phyloP scores from a whole-genome alignment of 768 basidiomycete genomes.

The Pleurotus citrinopileatus region DNA sequence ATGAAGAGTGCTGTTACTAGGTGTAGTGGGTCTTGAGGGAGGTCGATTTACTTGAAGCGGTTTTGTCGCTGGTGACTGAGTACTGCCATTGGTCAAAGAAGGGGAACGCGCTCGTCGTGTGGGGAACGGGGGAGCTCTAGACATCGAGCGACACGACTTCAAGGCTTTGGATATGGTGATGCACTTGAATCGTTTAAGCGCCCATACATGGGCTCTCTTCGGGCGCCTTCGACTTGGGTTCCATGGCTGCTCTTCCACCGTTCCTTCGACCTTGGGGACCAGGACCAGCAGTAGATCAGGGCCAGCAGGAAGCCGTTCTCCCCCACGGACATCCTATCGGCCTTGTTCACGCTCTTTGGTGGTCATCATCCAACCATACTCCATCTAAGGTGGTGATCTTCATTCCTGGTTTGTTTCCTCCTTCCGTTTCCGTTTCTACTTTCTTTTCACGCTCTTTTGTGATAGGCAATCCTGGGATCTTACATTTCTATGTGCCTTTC shows the following conservation, averaged over 20 bases:
- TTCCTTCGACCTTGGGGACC: conserved; percentile 24
- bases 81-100: conserved; percentile 38
- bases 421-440: too few relatives aligned
- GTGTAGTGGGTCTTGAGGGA: conserved; percentile 51
- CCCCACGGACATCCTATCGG: conserved; percentile 35
- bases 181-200: neutral
- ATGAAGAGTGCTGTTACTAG: conserved; percentile 36
- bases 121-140: conserved; percentile 56
- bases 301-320: conserved; percentile 31
- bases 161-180: neutral
- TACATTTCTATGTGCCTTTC: conserved; percentile 68
- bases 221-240: neutral
- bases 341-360: conserved; percentile 51
- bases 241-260: conserved; percentile 23
- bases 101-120: conserved; percentile 47
- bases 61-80: conserved; percentile 38
- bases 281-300: neutral
- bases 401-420: conserved; percentile 39
- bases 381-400: conserved; percentile 41
- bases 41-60: conserved; percentile 63
- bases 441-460: too few relatives aligned
- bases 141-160: conserved; percentile 38
- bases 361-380: conserved; percentile 28
- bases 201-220: neutral
- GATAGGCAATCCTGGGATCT: conserved; percentile 54